phyloP scores from a whole-genome alignment of 1,284 basidiomycete genomes.

The Malassezia globosa region DNA sequence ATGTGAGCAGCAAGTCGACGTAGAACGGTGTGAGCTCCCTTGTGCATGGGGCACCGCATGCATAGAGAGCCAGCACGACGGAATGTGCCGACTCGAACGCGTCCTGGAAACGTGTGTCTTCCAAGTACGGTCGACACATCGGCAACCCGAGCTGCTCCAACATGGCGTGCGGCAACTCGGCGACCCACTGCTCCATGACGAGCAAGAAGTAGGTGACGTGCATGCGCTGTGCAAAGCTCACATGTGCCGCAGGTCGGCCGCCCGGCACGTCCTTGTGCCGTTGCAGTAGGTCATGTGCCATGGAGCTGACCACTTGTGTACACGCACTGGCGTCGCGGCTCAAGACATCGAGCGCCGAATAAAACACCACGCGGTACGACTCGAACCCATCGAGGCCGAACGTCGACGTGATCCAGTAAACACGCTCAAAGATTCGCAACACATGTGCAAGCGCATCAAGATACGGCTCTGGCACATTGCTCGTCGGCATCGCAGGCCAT shows the following conservation, averaged over 20 bases:
- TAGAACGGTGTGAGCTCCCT: constrained; percentile 38
- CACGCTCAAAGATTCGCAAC: constrained; percentile 26
- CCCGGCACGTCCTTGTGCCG: not conserved
- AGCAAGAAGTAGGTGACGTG: constrained; percentile 34
- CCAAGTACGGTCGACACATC: constrained; percentile 30
- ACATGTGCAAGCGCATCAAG: constrained; percentile 25
- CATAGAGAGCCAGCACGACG: constrained; percentile 35
- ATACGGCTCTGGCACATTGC: constrained; percentile 31
- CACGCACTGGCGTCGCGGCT: constrained; percentile 34
- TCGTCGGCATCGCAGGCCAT: constrained; percentile 26
- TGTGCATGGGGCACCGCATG: constrained; percentile 23
- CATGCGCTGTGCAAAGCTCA: constrained; percentile 6
- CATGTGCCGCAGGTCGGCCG: constrained; percentile 12
- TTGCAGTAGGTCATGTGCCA: not conserved
- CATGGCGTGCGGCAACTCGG: constrained; percentile 30
- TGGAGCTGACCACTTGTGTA: constrained; percentile 11
- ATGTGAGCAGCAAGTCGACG: constrained; percentile 26
- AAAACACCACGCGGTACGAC: constrained; percentile 41
- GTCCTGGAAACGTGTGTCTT: constrained; percentile 29
- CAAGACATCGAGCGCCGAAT: constrained; percentile 38
- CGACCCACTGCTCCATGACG: constrained; percentile 36
- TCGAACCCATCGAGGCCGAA: constrained; percentile 40
- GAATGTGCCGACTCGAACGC: constrained; percentile 44
- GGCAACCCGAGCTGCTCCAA: constrained; percentile 31
- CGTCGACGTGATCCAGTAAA: constrained; percentile 39